Conservation (phyloP, 2,329 filamentous ascomycete genomes). For the Pseudonectria foliicola region DNA sequence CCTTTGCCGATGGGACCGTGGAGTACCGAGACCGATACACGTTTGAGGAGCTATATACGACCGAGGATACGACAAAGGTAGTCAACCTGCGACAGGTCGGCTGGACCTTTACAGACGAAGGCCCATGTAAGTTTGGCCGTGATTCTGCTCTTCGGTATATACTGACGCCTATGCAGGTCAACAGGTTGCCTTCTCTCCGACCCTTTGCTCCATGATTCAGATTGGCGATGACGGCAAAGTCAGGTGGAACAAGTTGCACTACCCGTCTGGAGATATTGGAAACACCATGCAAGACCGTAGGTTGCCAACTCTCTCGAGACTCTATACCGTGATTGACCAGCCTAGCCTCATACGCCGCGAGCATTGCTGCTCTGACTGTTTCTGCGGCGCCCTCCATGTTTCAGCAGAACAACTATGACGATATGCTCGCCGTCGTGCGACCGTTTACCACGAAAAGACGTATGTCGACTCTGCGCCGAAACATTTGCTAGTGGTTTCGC, state of each 20-base stretch:
- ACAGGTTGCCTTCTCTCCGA: slow-evolving; percentile 55
- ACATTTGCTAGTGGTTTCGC: neutral
- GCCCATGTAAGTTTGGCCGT: slow-evolving; percentile 48
- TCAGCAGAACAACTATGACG: slow-evolving; percentile 53
- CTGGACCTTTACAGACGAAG: slow-evolving; percentile 61
- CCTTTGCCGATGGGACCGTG: slow-evolving; percentile 72
- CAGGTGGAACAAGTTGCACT: slow-evolving; percentile 51
- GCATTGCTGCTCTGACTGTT: slow-evolving; percentile 55
- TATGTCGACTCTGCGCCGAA: slow-evolving; percentile 5
- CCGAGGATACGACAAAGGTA: slow-evolving; percentile 57
- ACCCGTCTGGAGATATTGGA: slow-evolving; percentile 41
- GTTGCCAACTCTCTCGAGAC: neutral
- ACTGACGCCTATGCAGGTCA: slow-evolving; percentile 35
- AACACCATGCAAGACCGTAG: slow-evolving; percentile 43
- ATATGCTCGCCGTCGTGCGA: slow-evolving; percentile 63
- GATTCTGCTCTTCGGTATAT: neutral
- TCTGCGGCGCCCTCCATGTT: slow-evolving; percentile 39
- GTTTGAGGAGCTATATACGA: slow-evolving; percentile 60
- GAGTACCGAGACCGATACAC: slow-evolving; percentile 72
- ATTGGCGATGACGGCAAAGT: slow-evolving; percentile 52
- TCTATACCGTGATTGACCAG: slow-evolving; percentile 7
- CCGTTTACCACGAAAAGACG: slow-evolving; percentile 33
- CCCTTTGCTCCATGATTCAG: slow-evolving; percentile 50
- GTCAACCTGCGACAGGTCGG: slow-evolving; percentile 69
- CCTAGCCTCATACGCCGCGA: slow-evolving; percentile 47